Percentiles rank a stretch among this genome's conserved stretches.
Evolutionary conservation across 129 eudicot genomes (phyloP).

Genomic region (Artemisia argyi): DNA sequence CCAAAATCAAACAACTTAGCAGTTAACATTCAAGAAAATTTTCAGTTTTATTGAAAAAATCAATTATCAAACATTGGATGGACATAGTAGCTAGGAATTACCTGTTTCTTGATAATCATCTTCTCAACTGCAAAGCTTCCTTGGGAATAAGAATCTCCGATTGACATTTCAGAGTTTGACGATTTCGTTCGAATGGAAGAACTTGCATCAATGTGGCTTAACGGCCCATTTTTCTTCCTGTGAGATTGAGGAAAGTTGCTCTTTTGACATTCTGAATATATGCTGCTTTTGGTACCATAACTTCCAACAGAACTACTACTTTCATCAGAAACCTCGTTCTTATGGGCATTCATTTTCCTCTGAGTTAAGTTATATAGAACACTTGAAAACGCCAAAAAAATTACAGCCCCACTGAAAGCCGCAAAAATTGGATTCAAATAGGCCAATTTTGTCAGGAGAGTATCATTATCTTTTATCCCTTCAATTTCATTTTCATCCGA

Average conservation of each 20-base stretch:
- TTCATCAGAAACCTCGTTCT: not conserved
- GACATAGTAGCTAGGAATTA: not conserved
- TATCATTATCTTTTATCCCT: constrained; percentile 9
- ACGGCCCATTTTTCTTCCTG: not conserved
- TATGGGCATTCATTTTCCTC: not conserved
- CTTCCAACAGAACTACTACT: not conserved
- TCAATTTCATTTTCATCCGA: not conserved
- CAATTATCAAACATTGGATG: no score
- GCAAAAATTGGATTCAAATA: constrained; percentile 5
- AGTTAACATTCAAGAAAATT: no score
- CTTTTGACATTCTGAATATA: not conserved
- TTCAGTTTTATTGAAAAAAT: no score
- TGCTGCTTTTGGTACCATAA: constrained; percentile 8
- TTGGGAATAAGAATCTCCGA: constrained; percentile 29
- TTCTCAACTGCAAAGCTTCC: constrained; percentile 41
- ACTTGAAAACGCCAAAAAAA: constrained; percentile 28
- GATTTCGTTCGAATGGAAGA: constrained; percentile 23
- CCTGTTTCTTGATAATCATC: constrained; percentile 33
- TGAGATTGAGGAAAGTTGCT: not conserved
- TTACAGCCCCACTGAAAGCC: constrained; percentile 11
- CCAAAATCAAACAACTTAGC: constrained; percentile 12
- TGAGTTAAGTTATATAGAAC: constrained; percentile 29
- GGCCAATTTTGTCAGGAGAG: not conserved
- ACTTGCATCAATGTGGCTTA: constrained; percentile 1
- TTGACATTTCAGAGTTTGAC: constrained; percentile 24